Evolutionary conservation across 2,329 filamentous ascomycete species (phyloP).

Genomic region (Scedosporium apiospermum): DNA sequence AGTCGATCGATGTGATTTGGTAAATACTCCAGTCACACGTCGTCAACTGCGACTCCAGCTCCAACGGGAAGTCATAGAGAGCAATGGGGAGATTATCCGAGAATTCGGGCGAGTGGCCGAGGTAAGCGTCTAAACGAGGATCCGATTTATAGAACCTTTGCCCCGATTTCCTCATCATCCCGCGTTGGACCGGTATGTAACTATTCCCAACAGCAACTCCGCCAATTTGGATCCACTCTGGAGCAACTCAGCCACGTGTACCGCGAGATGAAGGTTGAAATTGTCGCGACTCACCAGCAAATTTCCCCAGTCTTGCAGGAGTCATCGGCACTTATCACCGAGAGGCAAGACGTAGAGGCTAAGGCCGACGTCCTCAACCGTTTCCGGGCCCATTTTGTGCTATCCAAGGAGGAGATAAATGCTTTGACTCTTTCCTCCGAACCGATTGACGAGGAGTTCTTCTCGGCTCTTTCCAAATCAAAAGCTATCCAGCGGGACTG

Average conservation of each 20-base stretch:
- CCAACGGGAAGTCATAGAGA: conserved; percentile 86
- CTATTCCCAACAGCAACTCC: conserved; percentile 58
- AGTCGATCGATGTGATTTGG: conserved; percentile 60
- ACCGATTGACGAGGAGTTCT: conserved; percentile 79
- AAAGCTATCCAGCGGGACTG: conserved; percentile 86
- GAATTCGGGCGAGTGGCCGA: conserved; percentile 87
- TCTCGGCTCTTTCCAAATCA: conserved; percentile 63
- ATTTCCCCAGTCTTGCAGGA: conserved; percentile 70
- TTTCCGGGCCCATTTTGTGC: conserved; percentile 73
- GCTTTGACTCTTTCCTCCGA: conserved; percentile 68
- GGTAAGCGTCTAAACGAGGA: conserved; percentile 35
- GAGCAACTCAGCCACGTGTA: conserved; percentile 71
- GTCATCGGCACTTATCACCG: conserved; percentile 60
- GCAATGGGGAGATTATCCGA: conserved; percentile 78
- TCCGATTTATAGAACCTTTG: too few species aligned
- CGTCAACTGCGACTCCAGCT: conserved; percentile 72
- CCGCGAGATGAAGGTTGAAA: conserved; percentile 68
- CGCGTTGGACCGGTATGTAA: conserved; percentile 9
- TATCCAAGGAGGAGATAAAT: conserved; percentile 73
- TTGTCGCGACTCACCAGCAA: conserved; percentile 64
- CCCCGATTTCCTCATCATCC: background rate
- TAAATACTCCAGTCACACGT: conserved; percentile 69
- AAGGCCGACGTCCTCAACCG: conserved; percentile 71
- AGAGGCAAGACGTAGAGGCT: conserved; percentile 64
- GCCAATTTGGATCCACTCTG: conserved; percentile 72